These are phyloP conservation scores for Metschnikowia gruessii DNA, from an alignment of 805 yeast species.

Conservation along the genomic window DNA sequence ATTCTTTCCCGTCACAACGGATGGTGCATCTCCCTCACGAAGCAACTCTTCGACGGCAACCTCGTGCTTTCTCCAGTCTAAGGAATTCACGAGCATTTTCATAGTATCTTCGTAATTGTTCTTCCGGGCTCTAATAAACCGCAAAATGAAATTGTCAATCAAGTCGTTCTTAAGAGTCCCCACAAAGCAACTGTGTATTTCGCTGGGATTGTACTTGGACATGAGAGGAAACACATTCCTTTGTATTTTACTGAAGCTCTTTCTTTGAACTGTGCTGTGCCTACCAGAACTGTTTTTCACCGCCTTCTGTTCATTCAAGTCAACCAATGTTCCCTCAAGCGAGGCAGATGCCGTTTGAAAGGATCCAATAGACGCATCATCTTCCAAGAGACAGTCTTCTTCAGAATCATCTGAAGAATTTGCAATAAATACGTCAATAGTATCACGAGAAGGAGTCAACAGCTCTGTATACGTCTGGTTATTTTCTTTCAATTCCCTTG, in stretches of 20 bases:
- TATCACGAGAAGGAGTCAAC: slow-evolving; percentile 22
- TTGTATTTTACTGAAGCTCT: neutral
- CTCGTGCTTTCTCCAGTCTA: slow-evolving; percentile 71
- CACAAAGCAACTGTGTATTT: slow-evolving; percentile 53
- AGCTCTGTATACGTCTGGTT: slow-evolving; percentile 26
- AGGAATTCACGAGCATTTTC: slow-evolving; percentile 67
- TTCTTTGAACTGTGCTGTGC: neutral
- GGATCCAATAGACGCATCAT: slow-evolving; percentile 29
- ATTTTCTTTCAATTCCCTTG: slow-evolving; percentile 27
- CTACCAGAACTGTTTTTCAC: neutral
- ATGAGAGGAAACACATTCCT: slow-evolving; percentile 19
- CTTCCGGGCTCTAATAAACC: slow-evolving; percentile 85
- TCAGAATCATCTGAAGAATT: slow-evolving; percentile 19
- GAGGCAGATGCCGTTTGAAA: slow-evolving; percentile 20
- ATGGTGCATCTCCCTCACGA: slow-evolving; percentile 68
- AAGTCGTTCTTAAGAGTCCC: slow-evolving; percentile 66
- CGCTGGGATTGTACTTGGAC: slow-evolving; percentile 50
- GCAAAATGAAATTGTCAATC: slow-evolving; percentile 73
- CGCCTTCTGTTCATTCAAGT: neutral
- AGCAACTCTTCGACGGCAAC: slow-evolving; percentile 54
- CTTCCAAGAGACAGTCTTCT: slow-evolving; percentile 19
- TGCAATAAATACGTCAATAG: slow-evolving; percentile 22
- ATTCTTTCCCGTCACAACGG: slow-evolving; percentile 39
- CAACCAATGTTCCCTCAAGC: slow-evolving; percentile 8
- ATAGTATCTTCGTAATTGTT: slow-evolving; percentile 70